These are phyloP conservation scores for Wakefieldia striispora DNA, from an alignment of 768 basidiomycete genomes.

Conservation along the genomic window DNA sequence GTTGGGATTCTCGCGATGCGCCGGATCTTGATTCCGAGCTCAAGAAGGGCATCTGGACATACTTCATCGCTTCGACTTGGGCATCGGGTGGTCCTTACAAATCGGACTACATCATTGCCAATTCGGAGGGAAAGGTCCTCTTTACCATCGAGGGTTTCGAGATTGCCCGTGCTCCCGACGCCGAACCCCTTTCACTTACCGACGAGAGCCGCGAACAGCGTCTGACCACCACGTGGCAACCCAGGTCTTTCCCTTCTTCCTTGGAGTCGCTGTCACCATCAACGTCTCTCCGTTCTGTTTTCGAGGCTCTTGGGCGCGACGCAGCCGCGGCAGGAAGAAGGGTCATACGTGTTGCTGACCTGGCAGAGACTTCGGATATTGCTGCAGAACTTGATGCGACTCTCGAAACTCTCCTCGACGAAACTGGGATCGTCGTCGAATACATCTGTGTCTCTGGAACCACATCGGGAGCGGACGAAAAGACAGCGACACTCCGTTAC, in stretches of 20 bases:
- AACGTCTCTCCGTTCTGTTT: conserved; percentile 12
- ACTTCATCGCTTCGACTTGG: conserved; percentile 25
- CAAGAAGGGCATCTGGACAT: conserved; percentile 31
- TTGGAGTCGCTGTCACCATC: conserved; percentile 4
- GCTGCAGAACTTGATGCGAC: conserved; percentile 14
- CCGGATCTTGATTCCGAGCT: conserved; percentile 24
- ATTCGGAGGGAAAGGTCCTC: conserved; percentile 28
- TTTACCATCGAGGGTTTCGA: conserved; percentile 36
- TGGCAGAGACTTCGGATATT: conserved; percentile 19
- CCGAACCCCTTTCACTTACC: conserved; percentile 24
- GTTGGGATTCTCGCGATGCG: conserved; percentile 29
- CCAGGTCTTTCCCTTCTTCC: conserved; percentile 25
- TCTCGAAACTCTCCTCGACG: conserved; percentile 16
- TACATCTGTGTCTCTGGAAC: conserved; percentile 18
- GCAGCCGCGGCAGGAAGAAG: conserved; percentile 20
- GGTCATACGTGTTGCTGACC: conserved; percentile 25
- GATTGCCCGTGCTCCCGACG: conserved; percentile 30
- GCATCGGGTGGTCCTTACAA: conserved; percentile 22
- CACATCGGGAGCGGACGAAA: conserved; percentile 22
- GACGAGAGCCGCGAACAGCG: conserved; percentile 29
- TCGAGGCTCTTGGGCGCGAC: conserved; percentile 16
- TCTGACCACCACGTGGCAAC: conserved; percentile 32
- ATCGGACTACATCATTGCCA: conserved; percentile 29
- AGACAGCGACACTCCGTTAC: conserved; percentile 15
- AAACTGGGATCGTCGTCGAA: conserved; percentile 14